Evolutionary conservation across 305 asterid species (phyloP).

Genomic region (Fraxinus albicans): DNA sequence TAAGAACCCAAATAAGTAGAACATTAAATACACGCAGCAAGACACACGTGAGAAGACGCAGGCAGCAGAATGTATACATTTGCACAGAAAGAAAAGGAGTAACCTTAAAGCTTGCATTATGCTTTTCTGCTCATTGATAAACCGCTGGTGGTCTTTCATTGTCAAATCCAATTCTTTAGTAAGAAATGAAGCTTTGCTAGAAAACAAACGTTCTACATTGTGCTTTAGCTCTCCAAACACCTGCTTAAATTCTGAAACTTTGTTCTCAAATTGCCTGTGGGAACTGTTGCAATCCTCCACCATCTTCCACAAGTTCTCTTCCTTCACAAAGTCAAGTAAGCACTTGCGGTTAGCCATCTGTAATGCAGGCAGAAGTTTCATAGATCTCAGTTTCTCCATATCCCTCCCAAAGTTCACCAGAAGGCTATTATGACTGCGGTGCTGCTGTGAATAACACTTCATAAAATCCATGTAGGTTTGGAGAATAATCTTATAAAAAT

Average conservation of each 20-base stretch:
- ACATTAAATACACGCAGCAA: background rate
- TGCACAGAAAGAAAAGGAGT: conserved; percentile 25
- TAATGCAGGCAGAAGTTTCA: conserved; percentile 64
- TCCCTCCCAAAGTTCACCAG: conserved; percentile 71
- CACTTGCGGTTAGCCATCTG: conserved; percentile 63
- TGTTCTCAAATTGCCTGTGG: conserved; percentile 86
- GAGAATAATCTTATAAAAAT: conserved; percentile 69
- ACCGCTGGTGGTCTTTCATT: conserved; percentile 63
- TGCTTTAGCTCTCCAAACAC: conserved; percentile 86
- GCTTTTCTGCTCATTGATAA: conserved; percentile 77
- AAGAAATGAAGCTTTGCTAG: conserved; percentile 67
- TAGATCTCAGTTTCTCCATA: conserved; percentile 67
- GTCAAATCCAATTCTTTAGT: conserved; percentile 66
- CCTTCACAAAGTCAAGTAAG: conserved; percentile 84
- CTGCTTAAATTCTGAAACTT: conserved; percentile 77
- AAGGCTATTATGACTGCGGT: conserved; percentile 63
- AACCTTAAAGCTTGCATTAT: conserved; percentile 94
- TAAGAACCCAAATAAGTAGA: background rate
- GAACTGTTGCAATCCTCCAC: conserved; percentile 82
- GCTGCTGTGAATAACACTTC: conserved; percentile 77
- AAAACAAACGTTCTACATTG: conserved; percentile 63
- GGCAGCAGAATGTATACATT: background rate
- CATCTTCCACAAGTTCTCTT: conserved; percentile 70
- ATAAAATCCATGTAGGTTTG: conserved; percentile 72
- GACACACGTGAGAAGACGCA: background rate